Evolutionary conservation across 2,329 filamentous ascomycete genomes (phyloP).

Genomic region (Xylariaceae sp.): DNA sequence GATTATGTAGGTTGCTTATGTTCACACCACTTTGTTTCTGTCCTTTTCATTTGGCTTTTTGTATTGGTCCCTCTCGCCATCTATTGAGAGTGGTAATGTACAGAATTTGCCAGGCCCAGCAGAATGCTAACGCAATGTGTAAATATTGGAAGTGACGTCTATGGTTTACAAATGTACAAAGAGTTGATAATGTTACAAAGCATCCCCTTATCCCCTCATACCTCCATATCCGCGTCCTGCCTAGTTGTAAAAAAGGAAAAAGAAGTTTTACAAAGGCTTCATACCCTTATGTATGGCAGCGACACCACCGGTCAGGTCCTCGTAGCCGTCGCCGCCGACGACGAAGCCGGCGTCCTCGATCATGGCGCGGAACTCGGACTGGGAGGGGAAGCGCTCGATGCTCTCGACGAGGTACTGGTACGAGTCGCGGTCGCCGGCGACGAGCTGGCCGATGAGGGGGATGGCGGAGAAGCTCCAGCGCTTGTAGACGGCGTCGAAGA

Average conservation of each 20-base stretch:
- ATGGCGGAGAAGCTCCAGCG: conserved; percentile 94
- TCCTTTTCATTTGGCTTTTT: conserved; percentile 8
- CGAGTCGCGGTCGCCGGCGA: conserved; percentile 88
- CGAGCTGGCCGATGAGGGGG: conserved; percentile 88
- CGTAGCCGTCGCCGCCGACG: conserved; percentile 75
- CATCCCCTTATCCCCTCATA: no score
- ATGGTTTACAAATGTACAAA: no score
- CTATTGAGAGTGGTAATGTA: not conserved
- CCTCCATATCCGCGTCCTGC: no score
- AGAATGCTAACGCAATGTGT: no score
- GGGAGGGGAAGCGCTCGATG: conserved; percentile 86
- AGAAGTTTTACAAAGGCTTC: conserved; percentile 64
- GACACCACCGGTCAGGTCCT: conserved; percentile 87
- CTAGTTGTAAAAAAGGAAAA: no score
- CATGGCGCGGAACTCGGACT: conserved; percentile 78
- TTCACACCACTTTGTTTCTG: no score
- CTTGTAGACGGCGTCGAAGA: conserved; percentile 86
- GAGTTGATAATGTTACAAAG: no score
- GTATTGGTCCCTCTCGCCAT: not conserved
- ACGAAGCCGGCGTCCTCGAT: conserved; percentile 80
- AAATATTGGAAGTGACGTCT: no score
- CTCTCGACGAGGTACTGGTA: conserved; percentile 99
- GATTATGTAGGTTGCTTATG: no score
- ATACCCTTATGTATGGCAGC: conserved; percentile 96
- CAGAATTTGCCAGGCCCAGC: no score